Evolutionary conservation across 2,329 filamentous ascomycete genomes (phyloP), one percentile per base, ranked within the genome.

Genomic region (Ophiostoma angusticollis): DNA sequence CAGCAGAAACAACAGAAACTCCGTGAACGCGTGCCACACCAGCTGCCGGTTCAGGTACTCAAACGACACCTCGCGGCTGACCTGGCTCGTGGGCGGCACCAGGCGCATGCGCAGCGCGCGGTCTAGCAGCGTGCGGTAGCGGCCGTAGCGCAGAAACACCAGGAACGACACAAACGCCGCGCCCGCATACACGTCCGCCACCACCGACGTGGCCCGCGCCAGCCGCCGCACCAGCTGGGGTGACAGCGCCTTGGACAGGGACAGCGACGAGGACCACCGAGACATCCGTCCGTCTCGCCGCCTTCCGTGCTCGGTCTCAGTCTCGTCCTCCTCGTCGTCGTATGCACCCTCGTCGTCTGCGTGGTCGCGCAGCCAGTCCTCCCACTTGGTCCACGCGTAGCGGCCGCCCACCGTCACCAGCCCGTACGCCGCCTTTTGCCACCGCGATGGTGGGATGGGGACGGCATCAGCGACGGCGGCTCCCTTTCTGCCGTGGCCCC

Each of bases 11-110:
- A 98, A 72, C n/a, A 98, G 67, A 52, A 98, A 98, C 57, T 98
- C 91, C 19, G 91, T 98, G 53, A 98, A 94, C n/a, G 91, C 91
- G 60, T 98, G 91, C 91, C 91, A 98, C 27, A 98, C 91, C 9
- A 98, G 75, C 61, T 98, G 91, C 34, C 91, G 79, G 58, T 98
- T 98, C 35, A 96, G 74, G 53, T 95, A 96, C 61, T 98, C 91
- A 55, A 98, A 96, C 1, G 84, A 93, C 19, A 98, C 87, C 59
- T 96, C 86, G 23, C 89, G 74, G 55, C 77, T 84, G 47, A 93
- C 81, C 55, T 93, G 84, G 53, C 75, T 85, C 3, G 81, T 87
- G 5, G 83, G 81, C 7, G 91, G 82, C 4, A 85, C 81, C 31
- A 98, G 73, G 40, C 89, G 79, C 58, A 98, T 79, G 42, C 83